Evolutionary conservation across 139 green algal species (phyloP).

Genomic region (Asterochloris erici): DNA sequence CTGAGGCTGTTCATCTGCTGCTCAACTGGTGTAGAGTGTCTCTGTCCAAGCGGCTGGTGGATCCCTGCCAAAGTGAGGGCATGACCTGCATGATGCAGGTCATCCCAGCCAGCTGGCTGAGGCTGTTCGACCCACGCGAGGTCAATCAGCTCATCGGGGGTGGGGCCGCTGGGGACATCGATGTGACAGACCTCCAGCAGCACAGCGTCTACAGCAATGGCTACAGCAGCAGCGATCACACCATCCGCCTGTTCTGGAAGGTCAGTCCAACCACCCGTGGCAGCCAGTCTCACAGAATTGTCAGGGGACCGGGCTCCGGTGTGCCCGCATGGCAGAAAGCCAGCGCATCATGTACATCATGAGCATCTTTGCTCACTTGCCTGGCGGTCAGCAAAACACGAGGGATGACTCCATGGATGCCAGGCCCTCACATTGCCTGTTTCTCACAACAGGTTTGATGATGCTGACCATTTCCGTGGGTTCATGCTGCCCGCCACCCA

Average conservation of each 20-base stretch:
- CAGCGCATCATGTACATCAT: no score
- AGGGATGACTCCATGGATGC: no score
- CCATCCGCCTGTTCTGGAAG: conserved; percentile 84
- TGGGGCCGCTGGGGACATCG: conserved; percentile 40
- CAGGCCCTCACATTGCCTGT: no score
- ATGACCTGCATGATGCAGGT: conserved; percentile 21
- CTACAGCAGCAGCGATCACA: conserved; percentile 50
- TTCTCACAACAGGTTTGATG: no score
- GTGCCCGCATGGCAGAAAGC: background rate
- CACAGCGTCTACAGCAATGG: conserved; percentile 59
- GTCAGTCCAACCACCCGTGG: background rate
- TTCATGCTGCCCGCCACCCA: no score
- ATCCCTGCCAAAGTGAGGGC: background rate
- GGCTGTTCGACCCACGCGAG: conserved; percentile 84
- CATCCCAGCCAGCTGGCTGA: conserved; percentile 50
- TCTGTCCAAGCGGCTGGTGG: background rate
- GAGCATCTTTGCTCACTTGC: no score
- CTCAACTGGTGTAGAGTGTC: background rate
- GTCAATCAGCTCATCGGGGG: conserved; percentile 77
- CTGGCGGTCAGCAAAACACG: no score
- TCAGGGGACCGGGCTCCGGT: background rate
- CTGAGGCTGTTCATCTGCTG: background rate
- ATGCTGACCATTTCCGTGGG: no score
- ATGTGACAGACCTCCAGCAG: conserved; percentile 75
- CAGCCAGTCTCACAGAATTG: background rate